Evolutionary conservation across 108 stramenopile species (phyloP).

Genomic region (Nitzschia sp.): DNA sequence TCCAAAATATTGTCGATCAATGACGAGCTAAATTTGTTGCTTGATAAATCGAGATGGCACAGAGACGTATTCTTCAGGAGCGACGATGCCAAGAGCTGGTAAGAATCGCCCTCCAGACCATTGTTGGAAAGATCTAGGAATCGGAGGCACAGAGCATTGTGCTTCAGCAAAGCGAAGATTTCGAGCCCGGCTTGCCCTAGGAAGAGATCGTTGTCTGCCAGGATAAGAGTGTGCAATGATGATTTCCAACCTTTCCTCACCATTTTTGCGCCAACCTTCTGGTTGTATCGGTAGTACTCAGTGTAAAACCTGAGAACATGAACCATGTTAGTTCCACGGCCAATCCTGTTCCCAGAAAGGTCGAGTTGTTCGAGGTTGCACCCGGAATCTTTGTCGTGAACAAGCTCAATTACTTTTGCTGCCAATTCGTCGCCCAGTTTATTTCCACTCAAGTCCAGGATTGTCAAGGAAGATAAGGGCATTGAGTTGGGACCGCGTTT

Average conservation of each 20-base stretch:
- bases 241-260: conserved; percentile 46
- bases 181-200: conserved; percentile 50
- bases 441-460: conserved; percentile 64
- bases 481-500: conserved; percentile 23
- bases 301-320: conserved; percentile 42
- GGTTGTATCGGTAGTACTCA: conserved; percentile 49
- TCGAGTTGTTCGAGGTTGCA: conserved; percentile 61
- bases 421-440: conserved; percentile 55
- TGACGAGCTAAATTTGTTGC: conserved; percentile 45
- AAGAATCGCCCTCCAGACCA: conserved; percentile 43
- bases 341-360: conserved; percentile 57
- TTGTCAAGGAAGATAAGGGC: conserved; percentile 42
- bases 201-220: conserved; percentile 52
- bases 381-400: conserved; percentile 49
- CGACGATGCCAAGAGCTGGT: conserved; percentile 33
- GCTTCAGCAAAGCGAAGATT: conserved; percentile 47
- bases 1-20: conserved; percentile 40
- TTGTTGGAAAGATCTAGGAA: conserved; percentile 60
- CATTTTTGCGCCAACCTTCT: conserved; percentile 27
- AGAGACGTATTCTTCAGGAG: conserved; percentile 51
- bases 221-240: conserved; percentile 45
- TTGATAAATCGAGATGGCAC: conserved; percentile 54
- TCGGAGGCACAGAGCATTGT: conserved; percentile 50
- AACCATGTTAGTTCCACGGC: conserved; percentile 40
- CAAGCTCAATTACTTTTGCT: conserved; percentile 47